phyloP scores from a whole-genome alignment of 108 stramenopile genomes.

The Aurantiochytrium sp. region DNA sequence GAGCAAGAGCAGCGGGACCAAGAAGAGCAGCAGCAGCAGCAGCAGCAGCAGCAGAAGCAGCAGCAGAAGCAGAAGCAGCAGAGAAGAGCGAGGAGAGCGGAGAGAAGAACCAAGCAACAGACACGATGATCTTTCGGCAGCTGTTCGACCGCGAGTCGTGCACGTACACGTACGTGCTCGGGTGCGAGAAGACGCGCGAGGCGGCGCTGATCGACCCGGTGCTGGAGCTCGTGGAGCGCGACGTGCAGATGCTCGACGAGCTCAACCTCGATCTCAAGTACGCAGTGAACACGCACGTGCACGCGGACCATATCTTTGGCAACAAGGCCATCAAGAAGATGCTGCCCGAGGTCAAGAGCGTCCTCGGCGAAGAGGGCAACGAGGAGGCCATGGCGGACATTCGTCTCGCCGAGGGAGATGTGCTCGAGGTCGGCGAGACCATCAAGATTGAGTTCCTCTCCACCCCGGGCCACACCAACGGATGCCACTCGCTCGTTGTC shows the following conservation, averaged over 20 bases:
- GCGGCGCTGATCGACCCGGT: constrained; percentile 81
- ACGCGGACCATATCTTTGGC: constrained; percentile 83
- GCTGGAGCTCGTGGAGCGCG: constrained; percentile 84
- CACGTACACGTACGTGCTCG: constrained; percentile 79
- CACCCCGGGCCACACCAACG: constrained; percentile 81
- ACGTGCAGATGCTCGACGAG: constrained; percentile 64
- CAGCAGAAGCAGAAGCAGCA: background rate
- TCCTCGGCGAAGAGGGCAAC: constrained; percentile 52
- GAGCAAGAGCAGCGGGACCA: background rate
- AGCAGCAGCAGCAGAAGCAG: background rate
- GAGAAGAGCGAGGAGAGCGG: background rate
- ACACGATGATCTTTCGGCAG: constrained; percentile 62
- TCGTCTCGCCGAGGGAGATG: constrained; percentile 53
- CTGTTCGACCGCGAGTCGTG: constrained; percentile 74
- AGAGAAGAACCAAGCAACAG: background rate
- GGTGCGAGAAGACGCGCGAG: constrained; percentile 65
- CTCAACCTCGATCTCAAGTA: constrained; percentile 65
- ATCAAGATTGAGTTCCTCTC: constrained; percentile 52
- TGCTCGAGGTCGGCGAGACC: constrained; percentile 57
- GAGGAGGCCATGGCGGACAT: constrained; percentile 66
- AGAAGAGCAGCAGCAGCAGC: background rate
- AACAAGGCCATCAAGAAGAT: constrained; percentile 59
- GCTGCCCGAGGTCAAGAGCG: constrained; percentile 55
- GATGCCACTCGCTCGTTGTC: constrained; percentile 65
- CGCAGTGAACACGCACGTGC: constrained; percentile 68